These are phyloP conservation scores for Takashimella koratensis DNA, from an alignment of 1,284 basidiomycete genomes.

Conservation along the genomic window DNA sequence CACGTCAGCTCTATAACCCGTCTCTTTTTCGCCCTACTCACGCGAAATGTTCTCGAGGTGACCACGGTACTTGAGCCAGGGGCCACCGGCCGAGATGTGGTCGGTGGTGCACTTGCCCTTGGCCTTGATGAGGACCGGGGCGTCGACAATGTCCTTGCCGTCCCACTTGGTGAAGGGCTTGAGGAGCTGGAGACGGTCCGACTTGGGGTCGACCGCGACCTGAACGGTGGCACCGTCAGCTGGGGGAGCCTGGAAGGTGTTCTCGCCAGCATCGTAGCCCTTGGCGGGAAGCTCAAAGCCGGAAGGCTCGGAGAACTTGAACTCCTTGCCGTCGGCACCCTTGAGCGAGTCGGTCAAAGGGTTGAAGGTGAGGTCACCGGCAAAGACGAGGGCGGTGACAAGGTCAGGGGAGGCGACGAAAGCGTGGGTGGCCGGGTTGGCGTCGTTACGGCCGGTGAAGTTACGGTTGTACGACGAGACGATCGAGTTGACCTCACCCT, in stretches of 20 bases:
- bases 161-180: constrained; percentile 90
- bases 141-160: constrained; percentile 82
- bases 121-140: constrained; percentile 96
- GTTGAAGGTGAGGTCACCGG: constrained; percentile 93
- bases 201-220: constrained; percentile 83
- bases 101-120: constrained; percentile 92
- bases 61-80: constrained; percentile 99
- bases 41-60: constrained; percentile 98
- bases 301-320: constrained; percentile 89
- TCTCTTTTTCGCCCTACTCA: constrained; percentile 51
- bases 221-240: constrained; percentile 74
- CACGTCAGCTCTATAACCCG: constrained; percentile 3
- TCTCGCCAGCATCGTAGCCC: constrained; percentile 93
- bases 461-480: constrained; percentile 99
- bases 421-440: constrained; percentile 97
- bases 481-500: constrained; percentile 95
- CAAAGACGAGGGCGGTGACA: constrained; percentile 96
- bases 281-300: constrained; percentile 90
- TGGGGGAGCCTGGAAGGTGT: constrained; percentile 96
- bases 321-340: constrained; percentile 90
- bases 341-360: constrained; percentile 86
- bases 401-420: constrained; percentile 98
- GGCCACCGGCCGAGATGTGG: constrained; percentile 62
- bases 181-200: constrained; percentile 92
- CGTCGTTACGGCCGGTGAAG: constrained; percentile 99